Evolutionary conservation across 768 basidiomycete genomes (phyloP).

Genomic region (Lentinula edodes): DNA sequence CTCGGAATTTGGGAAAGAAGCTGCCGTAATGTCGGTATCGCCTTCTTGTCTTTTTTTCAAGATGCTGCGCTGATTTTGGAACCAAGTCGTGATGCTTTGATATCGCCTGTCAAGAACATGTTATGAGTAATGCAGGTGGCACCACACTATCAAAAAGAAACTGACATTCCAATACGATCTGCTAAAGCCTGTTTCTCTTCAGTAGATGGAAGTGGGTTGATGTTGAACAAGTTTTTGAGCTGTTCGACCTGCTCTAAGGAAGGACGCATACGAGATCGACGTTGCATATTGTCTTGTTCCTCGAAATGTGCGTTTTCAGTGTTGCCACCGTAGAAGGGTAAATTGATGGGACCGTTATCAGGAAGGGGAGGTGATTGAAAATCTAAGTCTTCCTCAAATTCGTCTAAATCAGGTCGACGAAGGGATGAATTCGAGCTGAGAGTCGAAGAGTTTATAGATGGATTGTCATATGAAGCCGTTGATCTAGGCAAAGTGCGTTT

Average conservation of each 20-base stretch:
- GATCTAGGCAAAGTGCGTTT: conserved; percentile 49
- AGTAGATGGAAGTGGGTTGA: conserved; percentile 60
- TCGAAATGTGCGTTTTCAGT: conserved; percentile 45
- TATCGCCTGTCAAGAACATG: conserved; percentile 47
- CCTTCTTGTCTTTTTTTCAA: conserved; percentile 69
- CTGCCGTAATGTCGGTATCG: conserved; percentile 28
- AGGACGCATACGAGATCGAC: conserved; percentile 61
- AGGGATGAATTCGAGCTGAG: conserved; percentile 20
- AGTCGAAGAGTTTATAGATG: conserved; percentile 29
- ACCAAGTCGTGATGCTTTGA: conserved; percentile 82
- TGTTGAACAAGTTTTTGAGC: conserved; percentile 58
- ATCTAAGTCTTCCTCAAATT: conserved; percentile 36
- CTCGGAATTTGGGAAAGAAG: conserved; percentile 20
- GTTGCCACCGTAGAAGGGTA: conserved; percentile 40
- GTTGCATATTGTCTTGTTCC: conserved; percentile 46
- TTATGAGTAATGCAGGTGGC: conserved; percentile 8
- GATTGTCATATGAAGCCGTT: conserved; percentile 23
- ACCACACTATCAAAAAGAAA: conserved; percentile 12
- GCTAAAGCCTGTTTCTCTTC: conserved; percentile 65
- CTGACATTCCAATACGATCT: conserved; percentile 72
- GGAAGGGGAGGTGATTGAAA: conserved; percentile 16
- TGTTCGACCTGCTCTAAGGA: conserved; percentile 62
- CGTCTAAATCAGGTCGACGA: conserved; percentile 35
- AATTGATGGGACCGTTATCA: conserved; percentile 22
- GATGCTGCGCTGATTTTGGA: conserved; percentile 79